These are phyloP conservation scores for Leucaena leucocephala DNA, from an alignment of 306 rosid genomes.

Conservation along the genomic window DNA sequence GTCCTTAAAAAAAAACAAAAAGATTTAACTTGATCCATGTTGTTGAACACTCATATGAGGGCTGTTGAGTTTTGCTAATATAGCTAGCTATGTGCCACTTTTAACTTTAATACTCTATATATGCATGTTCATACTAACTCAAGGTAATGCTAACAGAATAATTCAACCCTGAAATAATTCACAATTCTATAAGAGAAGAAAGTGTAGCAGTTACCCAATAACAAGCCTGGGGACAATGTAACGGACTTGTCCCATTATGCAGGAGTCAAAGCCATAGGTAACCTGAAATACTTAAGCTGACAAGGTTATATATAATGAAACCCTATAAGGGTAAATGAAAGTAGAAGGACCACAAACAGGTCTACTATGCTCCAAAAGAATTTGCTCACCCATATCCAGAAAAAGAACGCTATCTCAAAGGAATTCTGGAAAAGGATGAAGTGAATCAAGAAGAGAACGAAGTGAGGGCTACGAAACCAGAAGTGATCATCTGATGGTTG, in stretches of 20 bases:
- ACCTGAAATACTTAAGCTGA: conserved; percentile 51
- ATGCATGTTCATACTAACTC: background rate
- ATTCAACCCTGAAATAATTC: no score
- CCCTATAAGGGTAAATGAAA: background rate
- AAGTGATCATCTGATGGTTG: conserved; percentile 84
- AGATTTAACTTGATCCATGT: background rate
- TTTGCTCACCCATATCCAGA: conserved; percentile 92
- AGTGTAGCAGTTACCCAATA: conserved; percentile 61
- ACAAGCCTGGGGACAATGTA: conserved; percentile 79
- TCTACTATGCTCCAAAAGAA: conserved; percentile 23
- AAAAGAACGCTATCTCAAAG: conserved; percentile 90
- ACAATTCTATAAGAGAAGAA: background rate
- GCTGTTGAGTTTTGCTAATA: background rate
- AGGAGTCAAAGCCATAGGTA: conserved; percentile 77
- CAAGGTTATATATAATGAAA: background rate
- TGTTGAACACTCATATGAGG: background rate
- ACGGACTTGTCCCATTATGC: conserved; percentile 81
- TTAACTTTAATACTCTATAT: background rate
- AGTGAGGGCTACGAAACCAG: conserved; percentile 75
- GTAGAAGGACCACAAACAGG: background rate
- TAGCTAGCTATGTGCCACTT: background rate
- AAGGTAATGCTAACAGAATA: no score
- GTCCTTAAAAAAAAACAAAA: background rate
- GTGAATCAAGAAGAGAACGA: conserved; percentile 86
- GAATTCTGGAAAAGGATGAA: conserved; percentile 95